Base-by-base conservation (phyloP, 352 stramenopile species). In the Saprolegnia diclina region DNA sequence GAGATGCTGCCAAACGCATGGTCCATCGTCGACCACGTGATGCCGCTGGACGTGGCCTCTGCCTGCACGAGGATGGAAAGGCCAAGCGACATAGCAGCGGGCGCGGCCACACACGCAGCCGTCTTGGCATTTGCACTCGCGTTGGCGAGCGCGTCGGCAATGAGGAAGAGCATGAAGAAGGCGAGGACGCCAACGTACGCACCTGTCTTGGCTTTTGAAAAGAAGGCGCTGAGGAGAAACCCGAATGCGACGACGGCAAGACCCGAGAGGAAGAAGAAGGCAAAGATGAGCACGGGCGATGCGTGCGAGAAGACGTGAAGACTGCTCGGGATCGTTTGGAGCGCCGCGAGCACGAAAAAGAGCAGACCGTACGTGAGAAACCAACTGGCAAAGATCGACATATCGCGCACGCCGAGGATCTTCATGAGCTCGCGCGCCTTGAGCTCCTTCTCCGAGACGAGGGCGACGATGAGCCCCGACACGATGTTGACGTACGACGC, bases 401-500 rank as follows among this genome's bases (percentile, higher is more conserved):
- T 40, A 5, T 74, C 70, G 22, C 22, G 19, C 9, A 88, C 79
- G 14, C 82, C 82, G 42, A 88, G 70, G 54, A 90, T 90, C 64
- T 90, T 90, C 72, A 90, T 82, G 59, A 87, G 85, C 48, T 90
- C 82, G 38, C 82, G 71, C 44, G 76, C 75, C 1, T 77, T 69
- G 6, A 79, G 81, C 70, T 90, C 82, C 42, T 90, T 90, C 73
- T 98, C 92, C 24, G 83, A 75, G 18, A 98, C 94, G 26, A 89
- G 63, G 11, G 81, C 83, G 11, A 95, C 84, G 46, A 98, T 80
- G 6, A 97, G 79, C 29, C 90, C 79, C 21, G 90, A 96, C 29
- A 97, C 80, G n/a, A 87, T 84, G 73, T 97, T 97, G 16, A 98
- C 57, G 56, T 97, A 98, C 21, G 91, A 92, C 24, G 98, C 65